Evolutionary conservation across 805 yeast genomes (phyloP), one percentile per base, ranked within the genome.

Genomic region (Sungouiella blattae): DNA sequence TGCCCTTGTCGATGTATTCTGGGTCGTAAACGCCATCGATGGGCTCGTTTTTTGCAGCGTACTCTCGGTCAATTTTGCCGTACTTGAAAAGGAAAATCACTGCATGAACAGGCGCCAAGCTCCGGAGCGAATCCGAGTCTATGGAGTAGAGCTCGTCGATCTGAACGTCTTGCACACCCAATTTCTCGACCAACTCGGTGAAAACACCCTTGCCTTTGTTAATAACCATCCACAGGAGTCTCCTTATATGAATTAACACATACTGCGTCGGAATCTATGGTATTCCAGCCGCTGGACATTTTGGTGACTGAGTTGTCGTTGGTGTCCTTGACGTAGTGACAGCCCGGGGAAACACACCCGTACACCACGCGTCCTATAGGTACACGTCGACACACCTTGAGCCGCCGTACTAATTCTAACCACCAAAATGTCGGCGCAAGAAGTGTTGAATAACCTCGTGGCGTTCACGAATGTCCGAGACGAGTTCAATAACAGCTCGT

Each of bases 241-340:
- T 18, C 5, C 9, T 15, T 15, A 4, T 4, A n/a, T n/a, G n/a
- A n/a, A n/a, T n/a, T n/a, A n/a, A n/a, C 32, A 57, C 60, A 29
- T 52, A 67, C 80, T 0, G 83, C 81, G 53, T 78, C 85, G 4
- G 83, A 76, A 43, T 77, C 83, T 25, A 78, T 77, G 1, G 83
- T 76, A 47, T 76, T 77, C 85, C 85, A 78, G 2, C 72, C 70
- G 9, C 35, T 26, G 22, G 47, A 41, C 37, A 38, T 41, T 13
- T 28, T 6, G 37, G 8, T 22, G 17, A 18, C 8, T 20, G 22
- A 20, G 22, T 20, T 20, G 22, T n/a, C n/a, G n/a, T n/a, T n/a
- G n/a, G n/a, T n/a, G n/a, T n/a, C n/a, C n/a, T n/a, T n/a, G n/a
- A n/a, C n/a, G n/a, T n/a, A n/a, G n/a, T n/a, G n/a, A n/a, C n/a